Evolutionary conservation across 306 rosid species (phyloP), one percentile per base, ranked within the genome.

Genomic region (Pterocarpus santalinus): DNA sequence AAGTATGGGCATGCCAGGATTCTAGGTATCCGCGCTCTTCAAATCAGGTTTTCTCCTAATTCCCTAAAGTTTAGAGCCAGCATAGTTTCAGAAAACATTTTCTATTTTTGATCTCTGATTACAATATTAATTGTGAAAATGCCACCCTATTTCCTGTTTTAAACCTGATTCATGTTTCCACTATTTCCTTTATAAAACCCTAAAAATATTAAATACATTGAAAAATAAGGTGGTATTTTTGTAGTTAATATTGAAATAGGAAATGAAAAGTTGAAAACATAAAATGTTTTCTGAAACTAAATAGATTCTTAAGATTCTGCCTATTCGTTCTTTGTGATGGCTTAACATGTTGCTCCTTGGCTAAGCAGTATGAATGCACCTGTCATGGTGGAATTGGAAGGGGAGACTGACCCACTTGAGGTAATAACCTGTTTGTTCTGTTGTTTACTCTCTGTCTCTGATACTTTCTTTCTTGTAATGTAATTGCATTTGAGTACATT

Each of bases 351-450:
- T 51, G 56, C 63, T 12, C 69, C 33, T 35, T 79, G 70, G 70
- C 30, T 80, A 78, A 34, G 41, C 93, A 90, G 98, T 88, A 91
- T 94, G 98, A 94, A 94, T 74, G 97, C 97, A 15, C 95, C 98
- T 77, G 94, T 90, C 28, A 91, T 91, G 98, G 98, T 91, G 2
- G 97, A 91, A 88, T 86, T 94, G 87, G 94, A 91, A 81, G 95
- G 98, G 14, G 98, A 91, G 81, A 91, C 95, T 16, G 94, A 90
- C 72, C 93, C 97, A 1, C 93, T 91, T 52, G 93, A 91, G 97
- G 97, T 94, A 78, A 57, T 76, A 57, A 10, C 2, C 4, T 15
- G 16, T 55, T 66, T 60, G 58, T 1, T 73, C 0, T 13, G 2
- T 4, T 35, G 34, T 41, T n/a, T 30, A 1, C 46, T 17, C 28